Base-by-base conservation (phyloP, 495 filamentous ascomycete species). In the Darksidea phi region DNA sequence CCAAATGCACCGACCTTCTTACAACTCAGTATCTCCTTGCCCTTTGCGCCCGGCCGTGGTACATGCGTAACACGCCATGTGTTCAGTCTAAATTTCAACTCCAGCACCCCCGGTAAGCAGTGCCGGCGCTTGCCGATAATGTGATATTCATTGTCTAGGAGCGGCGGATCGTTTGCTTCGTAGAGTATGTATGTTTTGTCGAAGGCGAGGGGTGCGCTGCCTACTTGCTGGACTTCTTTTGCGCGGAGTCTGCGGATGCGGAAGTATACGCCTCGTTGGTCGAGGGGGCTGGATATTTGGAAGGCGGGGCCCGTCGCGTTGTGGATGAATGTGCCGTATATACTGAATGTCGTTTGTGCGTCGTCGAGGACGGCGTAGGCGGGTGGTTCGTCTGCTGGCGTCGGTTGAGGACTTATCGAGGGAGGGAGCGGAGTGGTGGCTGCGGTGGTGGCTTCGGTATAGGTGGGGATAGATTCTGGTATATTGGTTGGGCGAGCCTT, bases 291-390 rank as follows among this genome's bases (percentile, higher is more conserved):
- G 26, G 55, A 59, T 54, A 64, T 23, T 24, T 64, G 61, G 55
- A 59, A 64, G 48, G 48, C 45, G 13, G 61, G 61, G 17, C 61
- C 61, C 26, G 12, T 18, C 42, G 46, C 25, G 13, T 54, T 59
- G 55, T 64, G 61, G 38, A 64, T 64, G 53, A 64, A 64, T 28
- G 61, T 64, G 6, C 38, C 26, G 54, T 41, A 21, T 26, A 64
- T 47, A 8, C 17, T 48, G 50, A 59, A 64, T 17, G 48, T 64
- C n/a, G 61, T 64, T 54, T 54, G 41, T 25, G 37, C 4, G 0
- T 47, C 1, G 28, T 53, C 48, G 32, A 59, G 48, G 43, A 51
- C 6, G 56, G 61, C 25, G 43, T 64, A 64, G 48, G 61, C 28
- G 20, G 61, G 61, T 0, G 61, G 61, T 13, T 43, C 46, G 32